Conservation (phyloP, 441 rosid species). For the Jatropha podagrica region DNA sequence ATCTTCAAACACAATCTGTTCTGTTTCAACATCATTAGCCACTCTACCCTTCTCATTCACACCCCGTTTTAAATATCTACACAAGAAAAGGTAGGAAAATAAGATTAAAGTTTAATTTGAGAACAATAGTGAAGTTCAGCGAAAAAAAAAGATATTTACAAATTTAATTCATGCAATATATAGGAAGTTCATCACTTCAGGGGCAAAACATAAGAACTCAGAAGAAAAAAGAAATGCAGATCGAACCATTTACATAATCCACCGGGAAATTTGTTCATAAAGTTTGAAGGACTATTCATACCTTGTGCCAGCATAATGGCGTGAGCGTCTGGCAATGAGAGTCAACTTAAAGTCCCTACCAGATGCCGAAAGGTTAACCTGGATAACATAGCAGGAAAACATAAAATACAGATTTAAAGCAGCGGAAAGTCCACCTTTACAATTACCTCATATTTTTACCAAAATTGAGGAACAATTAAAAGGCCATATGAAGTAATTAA, state of each 20-base stretch:
- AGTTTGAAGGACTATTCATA: slow-evolving; percentile 19
- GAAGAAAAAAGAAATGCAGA: neutral
- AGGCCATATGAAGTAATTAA: neutral
- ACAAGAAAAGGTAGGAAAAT: slow-evolving; percentile 21
- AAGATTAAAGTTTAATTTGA: neutral
- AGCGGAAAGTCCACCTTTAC: neutral
- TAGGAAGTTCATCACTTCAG: neutral
- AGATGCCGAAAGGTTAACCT: slow-evolving; percentile 70
- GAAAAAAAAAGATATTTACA: neutral
- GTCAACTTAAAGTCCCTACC: slow-evolving; percentile 76
- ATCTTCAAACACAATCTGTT: slow-evolving; percentile 92
- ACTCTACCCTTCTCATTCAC: slow-evolving; percentile 96
- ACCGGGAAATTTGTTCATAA: neutral
- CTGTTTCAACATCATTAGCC: slow-evolving; percentile 99
- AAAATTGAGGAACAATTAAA: neutral
- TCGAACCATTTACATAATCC: neutral
- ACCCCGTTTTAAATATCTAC: slow-evolving; percentile 93
- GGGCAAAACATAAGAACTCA: neutral
- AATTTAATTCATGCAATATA: neutral
- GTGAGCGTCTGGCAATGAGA: slow-evolving; percentile 93
- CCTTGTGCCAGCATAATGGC: slow-evolving; percentile 99
- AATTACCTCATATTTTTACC: neutral
- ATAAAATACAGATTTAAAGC: slow-evolving; percentile 4
- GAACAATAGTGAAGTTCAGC: neutral
- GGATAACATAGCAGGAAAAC: slow-evolving; percentile 24